Base-by-base conservation (phyloP, 495 filamentous ascomycete genomes). In the Penicillium bialowiezense region DNA sequence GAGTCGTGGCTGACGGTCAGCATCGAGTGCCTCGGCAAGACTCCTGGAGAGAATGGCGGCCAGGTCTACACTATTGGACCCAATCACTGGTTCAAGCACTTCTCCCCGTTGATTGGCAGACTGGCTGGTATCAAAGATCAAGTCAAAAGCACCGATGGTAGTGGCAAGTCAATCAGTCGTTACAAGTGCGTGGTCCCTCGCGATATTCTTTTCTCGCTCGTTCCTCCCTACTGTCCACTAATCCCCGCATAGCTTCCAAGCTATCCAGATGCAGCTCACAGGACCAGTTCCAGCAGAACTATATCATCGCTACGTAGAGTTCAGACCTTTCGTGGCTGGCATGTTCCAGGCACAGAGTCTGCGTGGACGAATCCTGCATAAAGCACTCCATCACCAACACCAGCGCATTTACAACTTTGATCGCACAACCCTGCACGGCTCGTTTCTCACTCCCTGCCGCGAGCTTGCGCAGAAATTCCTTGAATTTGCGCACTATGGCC, bases 281-380 rank as follows among this genome's bases (percentile, higher is more conserved):
- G 92, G 92, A 0, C 92, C 92, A 0, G 85, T 91, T 0, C 91
- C 92, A 0, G 62, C 76, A 3, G 70, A 80, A 38, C 74, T 97
- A 20, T 95, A 95, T 61, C 90, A 96, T 61, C 84, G 88, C 50
- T 97, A 85, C 67, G 90, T 97, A 37, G 91, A 93, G 61, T 96
- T 97, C 65, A 86, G 81, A 36, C 91, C 92, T 15, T 89, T 95
- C 57, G 86, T 97, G 31, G 88, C 88, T 15, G 80, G 83, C 29
- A 93, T 96, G 84, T 97, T 97, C 67, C 86, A 83, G 15, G 77
- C 81, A 7, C 74, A 75, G 12, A 92, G 90, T 41, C 47, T 96
- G 6, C 75, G 84, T 18, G 92, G 92, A 5, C 81, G 81, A 19
- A 76, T 96, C 52, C 70, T 97, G 23, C 86, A 91, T 64, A 86